These are phyloP conservation scores for Aspergillus carlsbadensis DNA, from an alignment of 495 filamentous ascomycete species.

Conservation along the genomic window DNA sequence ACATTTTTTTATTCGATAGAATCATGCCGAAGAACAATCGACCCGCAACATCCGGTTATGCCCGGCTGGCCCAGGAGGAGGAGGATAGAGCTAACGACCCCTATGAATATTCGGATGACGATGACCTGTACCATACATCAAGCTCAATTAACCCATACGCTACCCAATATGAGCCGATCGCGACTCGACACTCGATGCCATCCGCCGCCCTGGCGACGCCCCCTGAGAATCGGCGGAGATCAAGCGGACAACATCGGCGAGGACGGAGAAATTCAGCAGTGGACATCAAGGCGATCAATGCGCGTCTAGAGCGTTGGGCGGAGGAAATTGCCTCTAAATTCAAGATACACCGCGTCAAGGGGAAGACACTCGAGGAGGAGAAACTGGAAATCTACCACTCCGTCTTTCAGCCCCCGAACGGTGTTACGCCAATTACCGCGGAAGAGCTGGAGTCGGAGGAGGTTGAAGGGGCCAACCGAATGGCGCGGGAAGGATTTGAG, in stretches of 20 bases:
- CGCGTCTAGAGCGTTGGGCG: conserved; percentile 92
- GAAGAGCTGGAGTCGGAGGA: conserved; percentile 66
- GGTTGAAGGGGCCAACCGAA: conserved; percentile 52
- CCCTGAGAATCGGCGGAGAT: conserved; percentile 44
- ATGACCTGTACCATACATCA: conserved; percentile 55
- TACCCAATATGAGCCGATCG: conserved; percentile 69
- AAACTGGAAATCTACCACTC: conserved; percentile 95
- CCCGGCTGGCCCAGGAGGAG: conserved; percentile 87
- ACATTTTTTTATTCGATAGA: conserved; percentile 5
- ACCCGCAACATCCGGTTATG: conserved; percentile 85
- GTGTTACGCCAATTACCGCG: conserved; percentile 72
- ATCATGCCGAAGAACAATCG: conserved; percentile 53
- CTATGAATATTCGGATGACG: conserved; percentile 72
- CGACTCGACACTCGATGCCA: conserved; percentile 50
- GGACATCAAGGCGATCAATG: conserved; percentile 98
- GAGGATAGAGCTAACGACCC: conserved; percentile 54
- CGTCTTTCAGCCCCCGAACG: conserved; percentile 90
- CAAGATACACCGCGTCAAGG: conserved; percentile 79
- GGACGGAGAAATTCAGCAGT: conserved; percentile 82
- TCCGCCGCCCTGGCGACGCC: conserved; percentile 39
- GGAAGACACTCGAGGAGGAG: conserved; percentile 74
- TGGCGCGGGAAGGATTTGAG: conserved; percentile 81
- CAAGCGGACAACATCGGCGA: conserved; percentile 49
- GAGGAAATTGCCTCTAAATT: conserved; percentile 98
- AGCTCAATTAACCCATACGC: conserved; percentile 59